Conservation (phyloP, 2,329 filamentous ascomycete species). For the Rhexocercosporidium sp. region DNA sequence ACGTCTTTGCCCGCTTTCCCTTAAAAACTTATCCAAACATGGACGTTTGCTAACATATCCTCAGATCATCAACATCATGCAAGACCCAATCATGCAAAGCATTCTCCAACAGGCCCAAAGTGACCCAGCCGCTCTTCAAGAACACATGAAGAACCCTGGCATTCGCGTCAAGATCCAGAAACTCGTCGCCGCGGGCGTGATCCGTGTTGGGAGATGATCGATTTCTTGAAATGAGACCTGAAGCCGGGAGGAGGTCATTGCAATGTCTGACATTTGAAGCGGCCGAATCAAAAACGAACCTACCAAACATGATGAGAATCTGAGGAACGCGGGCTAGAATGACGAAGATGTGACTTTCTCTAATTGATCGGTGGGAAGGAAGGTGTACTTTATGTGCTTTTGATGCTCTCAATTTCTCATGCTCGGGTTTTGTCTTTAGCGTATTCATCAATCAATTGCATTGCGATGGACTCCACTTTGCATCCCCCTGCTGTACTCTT, state of each 20-base stretch:
- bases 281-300: background rate
- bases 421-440: constrained; percentile 24
- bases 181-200: constrained; percentile 72
- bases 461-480: constrained; percentile 5
- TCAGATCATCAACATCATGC: constrained; percentile 84
- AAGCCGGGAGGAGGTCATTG: background rate
- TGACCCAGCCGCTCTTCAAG: constrained; percentile 88
- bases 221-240: background rate
- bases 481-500: background rate
- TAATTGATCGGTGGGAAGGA: background rate
- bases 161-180: constrained; percentile 85
- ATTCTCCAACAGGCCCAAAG: constrained; percentile 96
- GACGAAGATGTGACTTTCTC: constrained; percentile 15
- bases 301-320: background rate
- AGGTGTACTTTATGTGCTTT: constrained; percentile 34
- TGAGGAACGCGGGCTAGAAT: background rate
- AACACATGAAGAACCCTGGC: constrained; percentile 94
- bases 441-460: constrained; percentile 27
- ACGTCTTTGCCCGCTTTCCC: constrained; percentile 45
- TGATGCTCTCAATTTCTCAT: background rate
- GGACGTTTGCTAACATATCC: constrained; percentile 26
- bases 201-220: constrained; percentile 66
- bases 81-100: constrained; percentile 96
- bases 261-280: background rate
- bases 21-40: background rate